Percentiles rank a stretch among this genome's conserved stretches.
phyloP scores from a whole-genome alignment of 306 rosid species.

The cucumber (Cucumis sativus) region Cucumber_9930_V3 NC_026656.2:22211001-22211500 shows the following conservation, averaged over 20 bases:
- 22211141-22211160: constrained; percentile 43
- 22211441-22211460: constrained; percentile 79
- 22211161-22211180: constrained; percentile 65
- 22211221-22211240: constrained; percentile 76
- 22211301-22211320: constrained; percentile 64
- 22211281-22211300: constrained; percentile 57
- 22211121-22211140: constrained; percentile 62
- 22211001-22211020: constrained; percentile 20
- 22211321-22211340: constrained; percentile 83
- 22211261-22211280: constrained; percentile 44
- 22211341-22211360: constrained; percentile 78
- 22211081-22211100: constrained; percentile 28
- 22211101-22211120: constrained; percentile 41
- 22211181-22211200: constrained; percentile 91
- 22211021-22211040: constrained; percentile 23
- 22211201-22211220: constrained; percentile 65
- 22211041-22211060: constrained; percentile 35
- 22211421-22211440: constrained; percentile 67
- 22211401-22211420: constrained; percentile 73
- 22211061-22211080: constrained; percentile 34
- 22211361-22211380: constrained; percentile 61
- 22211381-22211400: constrained; percentile 49
- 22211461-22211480: constrained; percentile 74
- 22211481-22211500: constrained; percentile 93
- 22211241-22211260: constrained; percentile 43